Evolutionary conservation across 306 rosid species (phyloP), one percentile per base, ranked within the genome.

Genomic region (Prunus padus): DNA sequence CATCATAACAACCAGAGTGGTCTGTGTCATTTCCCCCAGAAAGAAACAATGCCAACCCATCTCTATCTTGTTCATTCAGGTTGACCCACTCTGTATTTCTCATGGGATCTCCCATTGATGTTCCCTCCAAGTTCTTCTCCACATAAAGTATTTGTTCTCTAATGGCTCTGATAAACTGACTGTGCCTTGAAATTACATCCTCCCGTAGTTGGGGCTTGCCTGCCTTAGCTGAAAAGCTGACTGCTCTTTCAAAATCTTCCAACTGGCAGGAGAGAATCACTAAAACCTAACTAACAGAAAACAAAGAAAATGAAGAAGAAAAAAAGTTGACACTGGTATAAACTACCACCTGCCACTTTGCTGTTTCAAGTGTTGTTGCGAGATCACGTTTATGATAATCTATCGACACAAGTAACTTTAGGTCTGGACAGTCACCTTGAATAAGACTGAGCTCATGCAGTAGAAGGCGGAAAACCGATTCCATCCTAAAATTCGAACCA

Each of bases 161-260:
- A 9, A 83, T 83, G 20, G 86, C 83, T 65, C 62, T 51, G 45
- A 79, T 72, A 76, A 83, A 83, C 64, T 83, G 80, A 40, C 12
- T 70, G 78, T 83, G 80, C 77, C 83, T 75, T 15, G 81, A 75
- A 57, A 40, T 25, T 62, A 79, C 74, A 30, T 83, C 83, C 37
- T 59, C 86, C 75, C 54, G 45, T 71, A 45, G 65, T 46, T 69
- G 77, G 52, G 86, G 56, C 50, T 73, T 50, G 26, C 70, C 75
- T 42, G 68, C 66, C 75, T 49, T 37, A 44, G 82, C 78, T 63
- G 82, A 73, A 26, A 49, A 54, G 76, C 74, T 65, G 61, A 82
- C 83, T 8, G 81, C 86, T 75, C 86, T 79, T 75, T 79, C 81
- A 83, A 83, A 83, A 71, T 83, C 86, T 68, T 83, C 86, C 86